Percentiles rank a stretch among this genome's conserved stretches.
These are phyloP conservation scores for Panicum hallii DNA, from an alignment of 202 grass and related monocot species.

Conservation along the genomic window DNA sequence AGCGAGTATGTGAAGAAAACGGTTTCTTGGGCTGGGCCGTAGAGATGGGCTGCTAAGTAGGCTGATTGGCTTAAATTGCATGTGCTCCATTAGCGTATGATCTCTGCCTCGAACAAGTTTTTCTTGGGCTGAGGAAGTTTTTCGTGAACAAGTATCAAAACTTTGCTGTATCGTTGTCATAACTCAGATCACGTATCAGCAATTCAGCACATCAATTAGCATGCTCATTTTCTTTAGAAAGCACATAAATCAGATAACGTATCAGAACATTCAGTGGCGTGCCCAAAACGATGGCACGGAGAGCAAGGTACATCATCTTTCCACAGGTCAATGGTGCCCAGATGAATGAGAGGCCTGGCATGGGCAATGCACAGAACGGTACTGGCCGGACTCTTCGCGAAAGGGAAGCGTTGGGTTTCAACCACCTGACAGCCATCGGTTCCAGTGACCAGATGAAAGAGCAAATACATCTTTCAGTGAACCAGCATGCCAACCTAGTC, in stretches of 20 bases:
- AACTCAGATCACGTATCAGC: no score
- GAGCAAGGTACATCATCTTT: not conserved
- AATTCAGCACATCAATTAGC: no score
- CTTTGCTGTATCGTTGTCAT: no score
- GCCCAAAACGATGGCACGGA: no score
- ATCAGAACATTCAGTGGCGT: not conserved
- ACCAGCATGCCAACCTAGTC: constrained; percentile 32
- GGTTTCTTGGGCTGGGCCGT: not conserved
- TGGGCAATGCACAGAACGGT: not conserved
- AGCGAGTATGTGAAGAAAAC: not conserved
- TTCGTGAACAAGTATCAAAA: no score
- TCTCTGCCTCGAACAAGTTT: no score
- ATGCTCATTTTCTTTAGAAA: no score
- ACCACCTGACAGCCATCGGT: not conserved
- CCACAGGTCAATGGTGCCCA: not conserved
- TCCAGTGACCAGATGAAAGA: not conserved
- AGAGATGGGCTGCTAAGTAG: not conserved
- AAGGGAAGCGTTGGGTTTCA: not conserved
- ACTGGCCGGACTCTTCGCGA: not conserved
- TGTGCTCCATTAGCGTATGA: no score
- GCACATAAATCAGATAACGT: not conserved
- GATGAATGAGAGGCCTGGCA: not conserved
- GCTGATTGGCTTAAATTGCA: not conserved
- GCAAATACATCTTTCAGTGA: not conserved
- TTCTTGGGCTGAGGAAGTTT: no score